Evolutionary conservation across 2,329 filamentous ascomycete genomes (phyloP).

Genomic region (Clarireedia monteithiana): DNA sequence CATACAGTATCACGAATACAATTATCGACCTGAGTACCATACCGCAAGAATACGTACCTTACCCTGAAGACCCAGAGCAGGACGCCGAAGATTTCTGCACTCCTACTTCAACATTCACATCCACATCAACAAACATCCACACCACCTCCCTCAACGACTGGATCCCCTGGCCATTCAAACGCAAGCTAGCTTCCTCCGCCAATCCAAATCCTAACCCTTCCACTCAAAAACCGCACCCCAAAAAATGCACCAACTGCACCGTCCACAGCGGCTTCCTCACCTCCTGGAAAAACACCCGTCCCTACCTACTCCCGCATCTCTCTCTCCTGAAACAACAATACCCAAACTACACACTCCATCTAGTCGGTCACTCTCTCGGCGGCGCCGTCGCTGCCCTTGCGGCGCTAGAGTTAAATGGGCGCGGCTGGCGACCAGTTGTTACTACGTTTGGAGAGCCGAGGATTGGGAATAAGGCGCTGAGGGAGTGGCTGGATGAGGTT

Average conservation of each 20-base stretch:
- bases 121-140: background rate
- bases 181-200: background rate
- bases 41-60: constrained; percentile 86
- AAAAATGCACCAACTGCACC: constrained; percentile 73
- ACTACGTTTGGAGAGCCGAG: constrained; percentile 92
- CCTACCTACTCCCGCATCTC: constrained; percentile 60
- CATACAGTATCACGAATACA: constrained; percentile 88
- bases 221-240: background rate
- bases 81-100: constrained; percentile 13
- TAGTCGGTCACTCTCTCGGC: constrained; percentile 84
- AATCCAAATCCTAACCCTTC: background rate
- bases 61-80: constrained; percentile 45
- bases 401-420: constrained; percentile 65
- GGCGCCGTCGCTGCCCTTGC: constrained; percentile 87
- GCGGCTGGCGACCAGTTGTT: constrained; percentile 68
- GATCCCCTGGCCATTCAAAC: background rate
- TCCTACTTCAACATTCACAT: background rate
- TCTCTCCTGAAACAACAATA: constrained; percentile 50
- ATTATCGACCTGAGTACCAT: constrained; percentile 84
- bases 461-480: constrained; percentile 50
- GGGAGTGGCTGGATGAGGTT: constrained; percentile 22
- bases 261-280: constrained; percentile 86
- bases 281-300: constrained; percentile 72
- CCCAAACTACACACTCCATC: constrained; percentile 63
- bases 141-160: background rate